Conservation (phyloP, 352 stramenopile genomes). For the Albugo laibachii region DNA sequence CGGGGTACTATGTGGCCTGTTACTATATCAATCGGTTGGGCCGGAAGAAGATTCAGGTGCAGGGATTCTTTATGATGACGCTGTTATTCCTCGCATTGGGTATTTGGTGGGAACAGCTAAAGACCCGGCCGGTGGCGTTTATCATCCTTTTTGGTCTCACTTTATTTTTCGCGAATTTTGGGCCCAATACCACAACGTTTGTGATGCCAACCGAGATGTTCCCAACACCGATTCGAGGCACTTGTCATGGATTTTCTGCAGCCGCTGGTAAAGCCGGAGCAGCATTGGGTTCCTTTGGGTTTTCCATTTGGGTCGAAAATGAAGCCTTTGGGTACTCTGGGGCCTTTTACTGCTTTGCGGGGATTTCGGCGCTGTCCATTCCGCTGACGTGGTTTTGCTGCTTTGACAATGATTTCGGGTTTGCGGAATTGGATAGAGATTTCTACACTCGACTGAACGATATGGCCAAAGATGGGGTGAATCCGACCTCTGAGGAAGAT, state of each 20-base stretch:
- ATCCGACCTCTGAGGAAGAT: too few species aligned
- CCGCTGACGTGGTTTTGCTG: conserved; percentile 38
- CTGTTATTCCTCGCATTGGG: conserved; percentile 37
- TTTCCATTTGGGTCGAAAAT: conserved; percentile 36
- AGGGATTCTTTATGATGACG: conserved; percentile 50
- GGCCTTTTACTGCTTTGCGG: conserved; percentile 38
- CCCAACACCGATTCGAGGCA: conserved; percentile 66
- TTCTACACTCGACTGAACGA: conserved; percentile 7
- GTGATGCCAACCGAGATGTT: conserved; percentile 80
- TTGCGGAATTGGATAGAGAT: conserved; percentile 34
- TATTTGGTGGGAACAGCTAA: conserved; percentile 36
- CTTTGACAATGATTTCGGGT: conserved; percentile 36
- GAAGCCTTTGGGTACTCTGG: conserved; percentile 30
- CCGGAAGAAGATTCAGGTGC: conserved; percentile 46
- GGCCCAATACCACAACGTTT: conserved; percentile 73
- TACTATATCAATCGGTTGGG: conserved; percentile 53
- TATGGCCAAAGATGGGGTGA: too few species aligned
- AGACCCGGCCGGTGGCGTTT: conserved; percentile 30
- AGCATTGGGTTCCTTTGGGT: conserved; percentile 18
- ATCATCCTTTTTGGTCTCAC: conserved; percentile 51
- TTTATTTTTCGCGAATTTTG: conserved; percentile 77
- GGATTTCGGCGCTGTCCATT: conserved; percentile 28
- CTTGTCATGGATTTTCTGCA: conserved; percentile 78
- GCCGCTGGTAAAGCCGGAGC: conserved; percentile 76
- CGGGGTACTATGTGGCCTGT: conserved; percentile 63